phyloP scores from a whole-genome alignment of 2,329 filamentous ascomycete genomes.

The Aspergillus alliaceus region DNA sequence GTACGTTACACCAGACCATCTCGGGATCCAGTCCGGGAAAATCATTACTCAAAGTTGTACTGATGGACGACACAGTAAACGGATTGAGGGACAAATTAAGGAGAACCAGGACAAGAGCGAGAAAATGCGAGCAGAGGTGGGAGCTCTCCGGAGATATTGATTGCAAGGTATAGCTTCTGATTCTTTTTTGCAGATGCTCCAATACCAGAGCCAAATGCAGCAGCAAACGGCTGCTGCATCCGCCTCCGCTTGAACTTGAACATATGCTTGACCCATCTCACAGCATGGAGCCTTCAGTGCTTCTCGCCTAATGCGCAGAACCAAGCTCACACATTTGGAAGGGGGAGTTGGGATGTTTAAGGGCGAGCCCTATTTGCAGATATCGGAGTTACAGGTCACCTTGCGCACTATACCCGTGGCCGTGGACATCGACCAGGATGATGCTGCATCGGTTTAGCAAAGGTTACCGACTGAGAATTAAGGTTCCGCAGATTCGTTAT shows the following conservation, averaged over 20 bases:
- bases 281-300: neutral
- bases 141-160: slow-evolving; percentile 16
- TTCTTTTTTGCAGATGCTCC: slow-evolving; percentile 32
- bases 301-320: neutral
- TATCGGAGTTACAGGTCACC: neutral
- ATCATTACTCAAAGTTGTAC: slow-evolving; percentile 5
- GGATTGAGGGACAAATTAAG: slow-evolving; percentile 66
- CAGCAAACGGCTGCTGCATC: slow-evolving; percentile 33
- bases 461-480: neutral
- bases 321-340: neutral
- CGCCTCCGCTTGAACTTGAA: slow-evolving; percentile 30
- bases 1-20: slow-evolving; percentile 51
- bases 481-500: neutral
- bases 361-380: neutral
- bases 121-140: slow-evolving; percentile 64
- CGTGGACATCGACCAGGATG: neutral
- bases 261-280: neutral
- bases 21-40: neutral
- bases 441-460: neutral
- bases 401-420: neutral
- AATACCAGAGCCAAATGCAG: slow-evolving; percentile 40
- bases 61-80: slow-evolving; percentile 50
- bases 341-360: neutral
- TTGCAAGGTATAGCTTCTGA: slow-evolving; percentile 15
- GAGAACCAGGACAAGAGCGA: slow-evolving; percentile 65